Evolutionary conservation across 2,329 filamentous ascomycete genomes (phyloP).

Genomic region (Pseudocercospora cruenta): DNA sequence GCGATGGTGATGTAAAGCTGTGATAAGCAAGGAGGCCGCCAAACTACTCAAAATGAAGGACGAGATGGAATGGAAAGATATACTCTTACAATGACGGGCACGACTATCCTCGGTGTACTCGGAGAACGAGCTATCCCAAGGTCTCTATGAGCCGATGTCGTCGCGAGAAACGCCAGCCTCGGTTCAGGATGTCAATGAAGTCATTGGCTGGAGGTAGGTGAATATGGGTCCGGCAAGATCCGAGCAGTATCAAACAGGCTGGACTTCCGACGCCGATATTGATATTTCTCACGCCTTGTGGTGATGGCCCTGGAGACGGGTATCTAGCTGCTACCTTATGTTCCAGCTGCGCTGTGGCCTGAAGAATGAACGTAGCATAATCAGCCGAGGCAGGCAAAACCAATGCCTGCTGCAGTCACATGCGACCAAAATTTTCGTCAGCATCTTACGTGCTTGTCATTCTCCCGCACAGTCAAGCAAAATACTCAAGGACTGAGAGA

Average conservation of each 20-base stretch:
- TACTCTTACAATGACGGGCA: constrained; percentile 10
- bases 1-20: constrained; percentile 2
- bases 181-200: neutral
- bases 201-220: neutral
- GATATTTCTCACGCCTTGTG: neutral
- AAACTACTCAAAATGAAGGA: neutral
- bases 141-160: constrained; percentile 16
- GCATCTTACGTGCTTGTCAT: neutral
- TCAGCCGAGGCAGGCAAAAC: neutral
- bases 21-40: neutral
- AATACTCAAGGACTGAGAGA: no score
- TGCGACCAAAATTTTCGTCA: neutral
- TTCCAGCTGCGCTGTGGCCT: neutral
- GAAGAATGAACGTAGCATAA: neutral
- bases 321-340: no score
- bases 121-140: constrained; percentile 5
- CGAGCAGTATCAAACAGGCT: neutral
- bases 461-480: no score
- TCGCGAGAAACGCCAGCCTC: constrained; percentile 7
- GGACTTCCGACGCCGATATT: neutral
- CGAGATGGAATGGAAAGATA: constrained; percentile 13
- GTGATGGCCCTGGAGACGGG: neutral
- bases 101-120: constrained; percentile 16
- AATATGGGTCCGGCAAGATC: constrained; percentile 6
- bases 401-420: neutral